Percentiles rank a stretch among this genome's conserved stretches.
Evolutionary conservation across 768 basidiomycete species (phyloP).

Genomic region (Obba rivulosa): DNA sequence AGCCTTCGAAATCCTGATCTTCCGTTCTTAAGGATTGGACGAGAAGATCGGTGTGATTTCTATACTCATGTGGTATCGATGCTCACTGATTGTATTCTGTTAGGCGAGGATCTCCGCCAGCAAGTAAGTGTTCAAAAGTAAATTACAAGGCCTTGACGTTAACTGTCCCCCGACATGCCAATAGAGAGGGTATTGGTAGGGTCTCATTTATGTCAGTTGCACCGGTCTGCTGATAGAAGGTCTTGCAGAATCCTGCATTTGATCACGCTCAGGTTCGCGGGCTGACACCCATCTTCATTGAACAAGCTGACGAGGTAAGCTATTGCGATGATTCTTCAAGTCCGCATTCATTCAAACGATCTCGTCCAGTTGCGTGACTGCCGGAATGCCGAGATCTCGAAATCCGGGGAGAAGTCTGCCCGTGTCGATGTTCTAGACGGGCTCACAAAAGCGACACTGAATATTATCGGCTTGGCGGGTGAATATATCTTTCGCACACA

Average conservation of each 20-base stretch:
- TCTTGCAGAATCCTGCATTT: constrained; percentile 60
- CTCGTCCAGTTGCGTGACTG: constrained; percentile 15
- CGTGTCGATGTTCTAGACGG: constrained; percentile 29
- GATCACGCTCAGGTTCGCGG: constrained; percentile 52
- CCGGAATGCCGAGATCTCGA: constrained; percentile 23
- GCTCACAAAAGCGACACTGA: constrained; percentile 32
- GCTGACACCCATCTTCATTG: constrained; percentile 49
- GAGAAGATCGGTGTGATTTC: no score
- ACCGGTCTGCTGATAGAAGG: not conserved
- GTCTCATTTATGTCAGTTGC: not conserved
- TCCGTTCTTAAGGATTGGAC: no score
- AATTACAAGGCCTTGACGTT: no score
- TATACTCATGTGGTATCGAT: no score
- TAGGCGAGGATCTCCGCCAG: no score
- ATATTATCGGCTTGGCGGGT: constrained; percentile 40
- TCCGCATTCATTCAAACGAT: not conserved
- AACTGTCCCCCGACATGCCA: no score
- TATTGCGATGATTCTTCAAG: not conserved
- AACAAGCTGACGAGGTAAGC: constrained; percentile 44
- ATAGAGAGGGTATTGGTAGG: constrained; percentile 23
- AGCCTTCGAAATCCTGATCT: no score
- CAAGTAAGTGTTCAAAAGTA: no score
- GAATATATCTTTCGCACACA: no score
- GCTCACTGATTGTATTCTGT: no score
- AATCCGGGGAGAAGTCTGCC: constrained; percentile 12